phyloP scores from a whole-genome alignment of 2,329 filamentous ascomycete genomes.

The Cladorrhinum sp. region DNA sequence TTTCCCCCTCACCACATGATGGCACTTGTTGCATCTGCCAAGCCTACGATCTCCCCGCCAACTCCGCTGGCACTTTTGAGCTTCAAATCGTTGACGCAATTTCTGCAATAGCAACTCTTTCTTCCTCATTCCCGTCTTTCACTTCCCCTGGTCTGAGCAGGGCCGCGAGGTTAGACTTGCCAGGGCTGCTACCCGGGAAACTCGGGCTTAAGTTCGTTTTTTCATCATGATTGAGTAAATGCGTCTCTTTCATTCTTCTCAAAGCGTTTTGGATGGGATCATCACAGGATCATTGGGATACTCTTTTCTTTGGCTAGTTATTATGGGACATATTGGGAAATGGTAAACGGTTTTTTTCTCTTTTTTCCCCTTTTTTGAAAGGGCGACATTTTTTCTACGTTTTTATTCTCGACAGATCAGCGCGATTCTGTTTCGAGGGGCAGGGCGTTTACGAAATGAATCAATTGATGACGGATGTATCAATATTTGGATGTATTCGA shows the following conservation, averaged over 20 bases:
- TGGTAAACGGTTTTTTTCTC: background rate
- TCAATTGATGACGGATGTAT: constrained; percentile 1
- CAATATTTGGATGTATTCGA: background rate
- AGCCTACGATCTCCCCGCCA: constrained; percentile 23
- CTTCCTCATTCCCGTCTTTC: constrained; percentile 87
- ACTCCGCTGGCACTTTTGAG: background rate
- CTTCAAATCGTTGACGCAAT: constrained; percentile 33
- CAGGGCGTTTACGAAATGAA: constrained; percentile 1
- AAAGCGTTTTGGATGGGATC: background rate
- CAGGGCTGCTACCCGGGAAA: constrained; percentile 17
- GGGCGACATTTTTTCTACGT: background rate
- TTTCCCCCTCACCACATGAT: constrained; percentile 1
- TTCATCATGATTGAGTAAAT: background rate
- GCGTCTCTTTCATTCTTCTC: background rate
- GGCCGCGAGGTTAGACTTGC: constrained; percentile 49
- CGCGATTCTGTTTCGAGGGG: background rate
- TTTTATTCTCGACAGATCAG: background rate
- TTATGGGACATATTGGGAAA: background rate
- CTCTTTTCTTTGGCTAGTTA: background rate
- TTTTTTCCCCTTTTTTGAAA: background rate
- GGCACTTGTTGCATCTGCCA: constrained; percentile 20
- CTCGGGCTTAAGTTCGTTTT: constrained; percentile 7
- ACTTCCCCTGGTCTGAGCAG: constrained; percentile 92
- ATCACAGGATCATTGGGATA: background rate
- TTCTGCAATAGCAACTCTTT: constrained; percentile 66